These are phyloP conservation scores for Aspergillus floridensis DNA, from an alignment of 2,329 filamentous ascomycete species.

Conservation along the genomic window DNA sequence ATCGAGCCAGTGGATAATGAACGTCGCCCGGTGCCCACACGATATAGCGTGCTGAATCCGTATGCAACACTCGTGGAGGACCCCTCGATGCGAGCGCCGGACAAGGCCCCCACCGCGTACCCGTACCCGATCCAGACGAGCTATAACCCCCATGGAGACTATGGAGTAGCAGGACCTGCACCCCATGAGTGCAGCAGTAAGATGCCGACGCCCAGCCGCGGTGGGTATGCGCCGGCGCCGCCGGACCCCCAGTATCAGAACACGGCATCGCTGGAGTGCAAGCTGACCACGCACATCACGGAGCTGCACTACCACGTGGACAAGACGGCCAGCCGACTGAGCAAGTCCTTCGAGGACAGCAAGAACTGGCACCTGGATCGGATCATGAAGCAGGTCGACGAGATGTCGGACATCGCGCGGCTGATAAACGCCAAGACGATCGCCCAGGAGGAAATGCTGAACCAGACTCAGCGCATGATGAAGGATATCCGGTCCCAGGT, in stretches of 20 bases:
- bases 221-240: constrained; percentile 26
- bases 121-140: too few species aligned
- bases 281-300: constrained; percentile 18
- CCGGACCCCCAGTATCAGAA: constrained; percentile 23
- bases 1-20: background rate
- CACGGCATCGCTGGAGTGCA: constrained; percentile 23
- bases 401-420: constrained; percentile 16
- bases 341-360: constrained; percentile 17
- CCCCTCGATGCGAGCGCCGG: background rate
- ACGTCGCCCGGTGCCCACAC: background rate
- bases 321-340: constrained; percentile 11
- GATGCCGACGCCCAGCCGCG: constrained; percentile 15
- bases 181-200: background rate
- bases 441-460: constrained; percentile 15
- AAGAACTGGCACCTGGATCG: constrained; percentile 24
- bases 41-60: background rate
- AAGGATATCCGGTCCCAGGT: constrained; percentile 16
- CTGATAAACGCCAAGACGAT: constrained; percentile 14
- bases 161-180: too few species aligned
- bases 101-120: too few species aligned
- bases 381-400: constrained; percentile 19
- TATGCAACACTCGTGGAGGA: background rate
- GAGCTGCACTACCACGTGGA: constrained; percentile 24
- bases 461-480: constrained; percentile 12
- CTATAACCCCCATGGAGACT: too few species aligned